These are phyloP conservation scores for Pythium coloratum DNA, from an alignment of 352 stramenopile genomes.

Conservation along the genomic window DNA sequence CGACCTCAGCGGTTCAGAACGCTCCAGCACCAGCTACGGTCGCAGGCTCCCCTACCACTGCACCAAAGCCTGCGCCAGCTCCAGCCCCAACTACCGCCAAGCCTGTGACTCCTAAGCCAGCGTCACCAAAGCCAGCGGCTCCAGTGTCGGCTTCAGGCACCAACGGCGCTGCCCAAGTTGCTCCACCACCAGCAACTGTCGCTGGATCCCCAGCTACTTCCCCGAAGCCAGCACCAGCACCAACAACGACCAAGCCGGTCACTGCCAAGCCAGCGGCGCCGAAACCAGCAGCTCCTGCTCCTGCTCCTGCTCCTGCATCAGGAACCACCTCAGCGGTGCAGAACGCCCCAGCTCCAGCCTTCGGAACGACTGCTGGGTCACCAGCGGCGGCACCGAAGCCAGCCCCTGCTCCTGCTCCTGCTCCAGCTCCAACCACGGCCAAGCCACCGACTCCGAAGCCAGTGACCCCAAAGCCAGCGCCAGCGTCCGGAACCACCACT, in stretches of 20 bases:
- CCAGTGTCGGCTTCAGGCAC: background rate
- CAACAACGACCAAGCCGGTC: background rate
- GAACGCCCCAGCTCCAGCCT: background rate
- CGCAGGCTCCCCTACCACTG: background rate
- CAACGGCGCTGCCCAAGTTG: background rate
- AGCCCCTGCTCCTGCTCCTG: background rate
- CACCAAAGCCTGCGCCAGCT: background rate
- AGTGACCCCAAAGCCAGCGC: background rate
- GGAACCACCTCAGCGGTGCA: background rate
- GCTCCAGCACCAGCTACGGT: background rate
- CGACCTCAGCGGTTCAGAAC: background rate
- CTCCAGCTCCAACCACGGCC: background rate
- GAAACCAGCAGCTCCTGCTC: background rate
- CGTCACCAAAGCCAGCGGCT: slow-evolving; percentile 3
- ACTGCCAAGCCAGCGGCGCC: background rate
- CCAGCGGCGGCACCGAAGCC: background rate
- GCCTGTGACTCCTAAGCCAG: background rate
- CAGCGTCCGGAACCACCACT: background rate
- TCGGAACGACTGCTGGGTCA: background rate
- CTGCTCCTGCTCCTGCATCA: background rate
- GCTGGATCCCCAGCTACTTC: background rate
- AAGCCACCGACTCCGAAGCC: slow-evolving; percentile 3
- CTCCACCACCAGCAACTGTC: background rate
- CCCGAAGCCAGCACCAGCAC: background rate
- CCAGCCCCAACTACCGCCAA: background rate